Evolutionary conservation across 2,329 filamentous ascomycete species (phyloP), one percentile per base, ranked within the genome.

Genomic region (Lecanicillium sp.): DNA sequence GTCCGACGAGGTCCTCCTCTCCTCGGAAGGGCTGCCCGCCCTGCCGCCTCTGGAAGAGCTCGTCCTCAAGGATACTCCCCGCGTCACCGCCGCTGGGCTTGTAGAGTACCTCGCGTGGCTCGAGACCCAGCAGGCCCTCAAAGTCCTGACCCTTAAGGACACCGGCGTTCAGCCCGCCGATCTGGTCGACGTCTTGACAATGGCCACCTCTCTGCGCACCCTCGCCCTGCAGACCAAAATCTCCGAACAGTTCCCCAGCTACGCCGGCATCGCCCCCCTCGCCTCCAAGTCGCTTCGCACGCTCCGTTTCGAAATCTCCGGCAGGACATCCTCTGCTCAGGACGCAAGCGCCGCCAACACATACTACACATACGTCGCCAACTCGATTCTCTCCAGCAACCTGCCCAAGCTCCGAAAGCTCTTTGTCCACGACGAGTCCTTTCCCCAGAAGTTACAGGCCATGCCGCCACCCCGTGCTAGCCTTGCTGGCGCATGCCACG

Each of bases 321-420:
- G 81, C 3, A 71, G 72, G 9, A 68, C 78, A 0, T 64, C 71
- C 4, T 69, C 78, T 1, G 78, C 81, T 19, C 74, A 82, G 10
- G 85, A 80, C 51, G 68, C 73, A 8, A 72, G 67, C 52, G 69
- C 76, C 20, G 76, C 76, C 1, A 66, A 71, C 9, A 77, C 76
- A 15, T 94, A 95, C 69, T 95, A 96, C 66, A 79, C 81, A 52
- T 95, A 95, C 65, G 79, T 97, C 17, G 83, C 88, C 21, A 79
- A 79, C n/a, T 95, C 88, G 0, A 78, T 97, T 26, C 79, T 93
- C 51, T 78, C 81, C 14, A 85, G 84, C 52, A 78, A 81, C 7
- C 75, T 97, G 7, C 89, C 90, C 1, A 78, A 77, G 29, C 74
- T 97, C 8, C 76, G 76, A 29, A 79, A 83, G 19, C 77, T 97